phyloP scores from a whole-genome alignment of 2,329 filamentous ascomycete genomes.

The Parastagonospora nodorum region DNA sequence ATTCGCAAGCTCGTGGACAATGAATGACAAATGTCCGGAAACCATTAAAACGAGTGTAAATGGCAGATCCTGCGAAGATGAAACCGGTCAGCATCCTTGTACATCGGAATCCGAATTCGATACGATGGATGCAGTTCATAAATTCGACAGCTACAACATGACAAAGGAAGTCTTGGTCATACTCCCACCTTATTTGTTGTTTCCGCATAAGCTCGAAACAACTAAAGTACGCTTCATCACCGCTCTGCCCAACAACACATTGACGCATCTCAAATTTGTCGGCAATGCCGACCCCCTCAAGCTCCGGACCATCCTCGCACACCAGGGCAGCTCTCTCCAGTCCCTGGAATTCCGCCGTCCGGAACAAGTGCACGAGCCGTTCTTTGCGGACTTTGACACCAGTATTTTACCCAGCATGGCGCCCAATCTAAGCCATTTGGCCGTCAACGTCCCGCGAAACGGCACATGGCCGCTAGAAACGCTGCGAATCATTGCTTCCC shows the following conservation, averaged over 20 bases:
- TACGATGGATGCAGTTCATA: constrained; percentile 10
- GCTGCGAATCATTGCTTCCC: constrained; percentile 6
- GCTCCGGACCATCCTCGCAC: constrained; percentile 5
- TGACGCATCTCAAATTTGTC: constrained; percentile 9
- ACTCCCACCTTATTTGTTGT: not conserved
- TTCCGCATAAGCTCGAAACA: constrained; percentile 6
- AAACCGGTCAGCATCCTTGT: not conserved
- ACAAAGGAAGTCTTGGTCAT: not conserved
- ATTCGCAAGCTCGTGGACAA: constrained; percentile 4
- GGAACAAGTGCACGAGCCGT: not conserved
- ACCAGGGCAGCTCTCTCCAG: constrained; percentile 13
- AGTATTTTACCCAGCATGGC: constrained; percentile 4
- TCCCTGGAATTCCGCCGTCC: constrained; percentile 7
- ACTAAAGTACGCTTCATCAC: constrained; percentile 8
- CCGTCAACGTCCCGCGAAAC: constrained; percentile 18
- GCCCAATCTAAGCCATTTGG: constrained; percentile 12
- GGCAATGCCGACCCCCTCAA: not conserved
- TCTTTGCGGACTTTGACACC: constrained; percentile 1
- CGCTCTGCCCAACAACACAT: constrained; percentile 6
- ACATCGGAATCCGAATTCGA: not conserved
- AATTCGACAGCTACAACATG: not conserved
- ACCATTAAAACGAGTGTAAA: constrained; percentile 4
- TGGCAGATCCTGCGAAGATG: not conserved
- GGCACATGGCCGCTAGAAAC: constrained; percentile 17
- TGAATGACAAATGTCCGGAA: constrained; percentile 7